Base-by-base conservation (phyloP, 2,329 filamentous ascomycete genomes). In the Penicillium sp. region DNA sequence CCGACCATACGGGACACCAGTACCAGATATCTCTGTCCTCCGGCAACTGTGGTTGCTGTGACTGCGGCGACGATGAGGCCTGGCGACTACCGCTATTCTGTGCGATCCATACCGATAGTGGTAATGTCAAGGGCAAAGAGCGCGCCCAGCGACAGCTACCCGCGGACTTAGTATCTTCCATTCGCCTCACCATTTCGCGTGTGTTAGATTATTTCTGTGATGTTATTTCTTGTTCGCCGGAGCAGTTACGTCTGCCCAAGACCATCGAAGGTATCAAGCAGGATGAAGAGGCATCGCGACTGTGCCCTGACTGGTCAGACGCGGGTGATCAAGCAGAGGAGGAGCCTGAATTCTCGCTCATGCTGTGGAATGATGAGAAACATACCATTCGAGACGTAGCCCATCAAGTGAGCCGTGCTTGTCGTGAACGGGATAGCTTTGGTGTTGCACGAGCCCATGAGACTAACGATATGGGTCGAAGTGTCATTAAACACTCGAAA, bases 341-440 rank as follows among this genome's bases (percentile, higher is more conserved):
- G 3, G 83, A 88, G 25, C 85, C 85, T 13, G 91, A 96, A 67
- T 99, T 89, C 73, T 89, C 91, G 5, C 79, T 99, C 45, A 80
- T 97, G 16, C 80, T 99, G 5, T 99, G 95, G 95, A 99, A 99
- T 67, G 95, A 99, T 63, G 95, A 99, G 77, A 99, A 99, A 75
- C 95, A 99, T 72, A 99, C 95, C 0, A 88, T 98, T 44, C 85
- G 88, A 47, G 95, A 99, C 72, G 93, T 99, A 6, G 84, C 88
- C 64, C 87, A 96, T 56, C 93, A 98, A 72, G 91, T 99, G 23
- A 90, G 91, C 3, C 85, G 93, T 62, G 95, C 95, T 50, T 99
- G 95, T 78, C 86, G 85, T 59, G 88, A 91, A 63, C 85, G 87
- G 7, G 79, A 83, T 59, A 81, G 80, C 5, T 89, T 91, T 60